A percentile compares a stretch with the other conserved stretches of the same genome.
These are phyloP conservation scores for Dioszegia aurantiaca DNA, from an alignment of 768 basidiomycete species.

Conservation along the genomic window DNA sequence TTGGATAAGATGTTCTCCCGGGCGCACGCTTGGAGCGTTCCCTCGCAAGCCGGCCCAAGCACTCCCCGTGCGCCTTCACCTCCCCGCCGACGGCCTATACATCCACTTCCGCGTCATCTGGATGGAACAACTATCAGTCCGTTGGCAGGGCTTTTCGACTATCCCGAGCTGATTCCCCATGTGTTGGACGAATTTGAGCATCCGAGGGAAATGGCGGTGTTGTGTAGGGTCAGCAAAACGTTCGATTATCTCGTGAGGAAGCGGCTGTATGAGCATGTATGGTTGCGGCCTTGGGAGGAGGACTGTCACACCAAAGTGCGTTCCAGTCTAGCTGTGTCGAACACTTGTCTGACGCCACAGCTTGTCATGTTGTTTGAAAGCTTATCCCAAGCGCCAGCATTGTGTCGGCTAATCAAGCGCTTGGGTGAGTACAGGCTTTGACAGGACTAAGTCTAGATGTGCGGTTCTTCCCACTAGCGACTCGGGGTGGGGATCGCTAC, in stretches of 20 bases:
- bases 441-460: conserved; percentile 29
- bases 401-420: conserved; percentile 33
- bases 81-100: conserved; percentile 19
- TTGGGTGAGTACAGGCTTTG: conserved; percentile 26
- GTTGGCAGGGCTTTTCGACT: conserved; percentile 29
- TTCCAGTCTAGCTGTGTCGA: neutral
- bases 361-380: conserved; percentile 36
- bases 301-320: conserved; percentile 35
- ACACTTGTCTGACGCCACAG: conserved; percentile 23
- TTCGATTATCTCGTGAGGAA: conserved; percentile 30
- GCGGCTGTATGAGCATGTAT: conserved; percentile 36
- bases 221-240: conserved; percentile 29
- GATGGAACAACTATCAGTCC: conserved; percentile 21
- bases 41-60: conserved; percentile 12
- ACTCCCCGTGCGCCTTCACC: conserved; percentile 29
- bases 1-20: conserved; percentile 42
- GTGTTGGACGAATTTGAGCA: conserved; percentile 37
- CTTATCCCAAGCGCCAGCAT: conserved; percentile 23
- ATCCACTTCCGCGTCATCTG: conserved; percentile 30
- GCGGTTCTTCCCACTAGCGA: conserved; percentile 37
- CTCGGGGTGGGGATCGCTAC: conserved; percentile 29
- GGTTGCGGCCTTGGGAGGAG: conserved; percentile 45
- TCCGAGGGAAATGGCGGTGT: conserved; percentile 32
- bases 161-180: conserved; percentile 36
- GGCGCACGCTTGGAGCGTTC: conserved; percentile 27